A percentile compares a stretch with the other conserved stretches of the same genome.
These are phyloP conservation scores for Colletotrichum sp. DNA, from an alignment of 2,329 filamentous ascomycete species.

Conservation along the genomic window DNA sequence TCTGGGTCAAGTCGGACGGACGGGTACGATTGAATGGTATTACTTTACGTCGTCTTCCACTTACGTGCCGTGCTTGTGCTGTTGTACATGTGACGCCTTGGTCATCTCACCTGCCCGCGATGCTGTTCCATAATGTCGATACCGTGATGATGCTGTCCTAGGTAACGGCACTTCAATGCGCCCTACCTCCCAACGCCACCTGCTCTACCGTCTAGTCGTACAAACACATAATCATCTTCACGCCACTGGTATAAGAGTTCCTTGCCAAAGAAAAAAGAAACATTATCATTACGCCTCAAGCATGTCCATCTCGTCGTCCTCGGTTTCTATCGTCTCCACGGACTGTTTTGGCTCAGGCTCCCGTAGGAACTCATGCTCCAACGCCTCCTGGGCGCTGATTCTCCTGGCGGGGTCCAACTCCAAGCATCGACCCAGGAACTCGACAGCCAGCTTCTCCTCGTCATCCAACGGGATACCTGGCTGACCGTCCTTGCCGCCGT, in stretches of 20 bases:
- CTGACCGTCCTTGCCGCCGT: slow-evolving; percentile 53
- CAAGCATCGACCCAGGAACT: slow-evolving; percentile 75
- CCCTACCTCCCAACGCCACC: not conserved
- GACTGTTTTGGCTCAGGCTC: slow-evolving; percentile 34
- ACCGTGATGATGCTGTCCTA: not conserved
- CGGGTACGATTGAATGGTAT: slow-evolving; percentile 6
- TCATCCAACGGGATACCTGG: slow-evolving; percentile 59
- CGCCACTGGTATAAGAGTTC: not conserved
- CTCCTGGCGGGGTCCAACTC: slow-evolving; percentile 77
- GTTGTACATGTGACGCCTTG: not conserved
- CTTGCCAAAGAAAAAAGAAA: not conserved
- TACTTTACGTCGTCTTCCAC: slow-evolving; percentile 1
- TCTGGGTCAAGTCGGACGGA: not conserved
- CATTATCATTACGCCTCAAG: slow-evolving; percentile 26
- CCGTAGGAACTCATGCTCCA: slow-evolving; percentile 73
- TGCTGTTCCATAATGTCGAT: not conserved
- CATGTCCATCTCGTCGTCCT: slow-evolving; percentile 63
- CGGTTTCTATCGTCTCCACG: slow-evolving; percentile 28
- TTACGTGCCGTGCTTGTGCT: not conserved
- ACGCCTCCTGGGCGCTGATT: slow-evolving; percentile 76
- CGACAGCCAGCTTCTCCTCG: slow-evolving; percentile 75
- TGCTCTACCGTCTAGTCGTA: not conserved
- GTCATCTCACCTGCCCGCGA: not conserved
- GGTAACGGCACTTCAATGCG: not conserved
- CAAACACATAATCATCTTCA: not conserved